These are phyloP conservation scores for Colletotrichum viniferum DNA, from an alignment of 2,329 filamentous ascomycete genomes.

Conservation along the genomic window DNA sequence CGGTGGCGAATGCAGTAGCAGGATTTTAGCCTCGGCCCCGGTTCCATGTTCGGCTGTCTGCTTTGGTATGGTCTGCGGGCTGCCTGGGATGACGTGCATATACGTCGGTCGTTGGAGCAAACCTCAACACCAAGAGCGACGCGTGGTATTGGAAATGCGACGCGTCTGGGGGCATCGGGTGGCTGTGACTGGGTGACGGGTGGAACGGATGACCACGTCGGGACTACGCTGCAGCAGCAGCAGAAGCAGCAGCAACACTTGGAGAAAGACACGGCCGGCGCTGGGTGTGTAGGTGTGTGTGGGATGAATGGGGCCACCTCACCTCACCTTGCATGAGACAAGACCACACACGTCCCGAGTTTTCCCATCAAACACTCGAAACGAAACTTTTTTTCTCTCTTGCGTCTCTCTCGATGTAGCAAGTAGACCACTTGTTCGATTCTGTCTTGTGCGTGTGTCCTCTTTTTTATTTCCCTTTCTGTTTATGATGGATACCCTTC, in stretches of 20 bases:
- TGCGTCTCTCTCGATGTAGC: background rate
- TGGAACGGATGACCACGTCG: background rate
- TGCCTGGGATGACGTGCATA: background rate
- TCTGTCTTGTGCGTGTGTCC: background rate
- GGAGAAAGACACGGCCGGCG: background rate
- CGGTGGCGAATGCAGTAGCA: constrained; percentile 15
- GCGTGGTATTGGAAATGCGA: constrained; percentile 19
- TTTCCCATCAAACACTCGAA: background rate
- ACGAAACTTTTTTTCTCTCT: background rate
- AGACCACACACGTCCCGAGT: background rate
- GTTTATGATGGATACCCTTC: constrained; percentile 18
- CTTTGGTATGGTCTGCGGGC: background rate
- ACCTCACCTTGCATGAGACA: constrained; percentile 18
- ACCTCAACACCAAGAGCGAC: constrained; percentile 21
- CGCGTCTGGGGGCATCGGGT: constrained; percentile 12
- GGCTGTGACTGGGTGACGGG: constrained; percentile 3
- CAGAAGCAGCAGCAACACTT: background rate
- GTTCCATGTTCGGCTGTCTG: background rate
- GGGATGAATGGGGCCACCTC: constrained; percentile 10
- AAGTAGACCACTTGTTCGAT: background rate
- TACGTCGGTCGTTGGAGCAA: background rate
- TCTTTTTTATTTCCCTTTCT: background rate
- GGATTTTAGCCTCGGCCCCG: background rate
- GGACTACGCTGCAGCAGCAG: background rate
- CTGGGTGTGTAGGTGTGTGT: background rate